These are phyloP conservation scores for Suhomyces coccinellae DNA, from an alignment of 1,139 yeast genomes.

Conservation along the genomic window DNA sequence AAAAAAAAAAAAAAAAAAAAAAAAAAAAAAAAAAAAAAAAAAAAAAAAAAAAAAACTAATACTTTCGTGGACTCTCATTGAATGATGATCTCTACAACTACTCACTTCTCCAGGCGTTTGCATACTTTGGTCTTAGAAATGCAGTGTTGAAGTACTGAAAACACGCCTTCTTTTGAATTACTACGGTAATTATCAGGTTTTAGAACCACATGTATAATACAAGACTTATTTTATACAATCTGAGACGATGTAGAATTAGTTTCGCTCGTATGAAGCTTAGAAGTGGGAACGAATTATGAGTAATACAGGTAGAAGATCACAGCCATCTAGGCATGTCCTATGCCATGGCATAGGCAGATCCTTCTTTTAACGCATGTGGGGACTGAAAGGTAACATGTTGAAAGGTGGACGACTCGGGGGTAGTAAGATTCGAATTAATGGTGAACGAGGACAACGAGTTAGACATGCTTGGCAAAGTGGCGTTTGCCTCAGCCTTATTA, in stretches of 20 bases:
- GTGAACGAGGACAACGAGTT: conserved; percentile 11
- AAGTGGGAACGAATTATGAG: too few species aligned
- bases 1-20: too few species aligned
- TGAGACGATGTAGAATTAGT: not conserved
- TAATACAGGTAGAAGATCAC: not conserved
- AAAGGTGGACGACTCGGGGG: conserved; percentile 19
- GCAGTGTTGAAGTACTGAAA: not conserved
- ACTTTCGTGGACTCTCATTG: not conserved
- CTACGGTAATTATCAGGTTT: not conserved
- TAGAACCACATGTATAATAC: conserved; percentile 4
- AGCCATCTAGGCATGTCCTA: not conserved
- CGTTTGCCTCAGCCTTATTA: conserved; percentile 1
- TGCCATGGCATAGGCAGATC: not conserved
- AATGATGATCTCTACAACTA: not conserved
- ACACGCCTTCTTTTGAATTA: not conserved
- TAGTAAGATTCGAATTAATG: conserved; percentile 17
- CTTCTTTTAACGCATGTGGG: not conserved
- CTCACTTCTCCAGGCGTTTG: not conserved
- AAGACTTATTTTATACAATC: not conserved
- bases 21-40: too few species aligned
- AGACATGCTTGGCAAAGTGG: conserved; percentile 1
- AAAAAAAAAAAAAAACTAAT: not conserved
- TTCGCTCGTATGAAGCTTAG: too few species aligned
- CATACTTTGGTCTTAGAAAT: not conserved
- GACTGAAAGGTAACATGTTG: not conserved